These are phyloP conservation scores for Apophysomyces elegans DNA, from an alignment of 371 early-diverging fungal species.

Conservation along the genomic window DNA sequence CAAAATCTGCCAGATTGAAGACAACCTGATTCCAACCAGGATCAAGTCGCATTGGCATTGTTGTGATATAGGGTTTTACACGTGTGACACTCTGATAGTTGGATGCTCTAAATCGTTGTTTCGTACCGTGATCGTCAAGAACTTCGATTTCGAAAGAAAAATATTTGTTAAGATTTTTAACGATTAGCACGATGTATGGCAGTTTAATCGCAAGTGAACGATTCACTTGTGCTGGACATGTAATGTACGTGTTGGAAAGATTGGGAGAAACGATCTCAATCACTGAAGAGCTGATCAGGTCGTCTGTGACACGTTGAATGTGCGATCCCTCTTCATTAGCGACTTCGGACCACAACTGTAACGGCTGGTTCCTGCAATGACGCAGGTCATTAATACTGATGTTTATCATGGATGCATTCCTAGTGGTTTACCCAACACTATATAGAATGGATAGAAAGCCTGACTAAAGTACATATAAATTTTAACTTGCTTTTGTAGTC, in stretches of 20 bases:
- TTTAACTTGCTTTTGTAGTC: neutral
- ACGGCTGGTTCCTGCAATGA: slow-evolving; percentile 72
- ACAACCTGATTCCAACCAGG: slow-evolving; percentile 96
- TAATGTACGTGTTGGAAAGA: slow-evolving; percentile 85
- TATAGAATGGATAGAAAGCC: slow-evolving; percentile 91
- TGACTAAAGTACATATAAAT: slow-evolving; percentile 54
- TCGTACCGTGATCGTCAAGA: slow-evolving; percentile 80
- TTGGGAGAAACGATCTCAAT: slow-evolving; percentile 82
- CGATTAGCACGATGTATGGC: slow-evolving; percentile 84
- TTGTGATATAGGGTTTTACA: slow-evolving; percentile 86
- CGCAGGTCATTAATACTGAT: neutral
- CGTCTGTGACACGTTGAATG: slow-evolving; percentile 81
- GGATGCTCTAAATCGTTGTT: slow-evolving; percentile 84
- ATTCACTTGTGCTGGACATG: slow-evolving; percentile 76
- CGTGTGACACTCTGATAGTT: slow-evolving; percentile 89
- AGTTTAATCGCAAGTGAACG: slow-evolving; percentile 92
- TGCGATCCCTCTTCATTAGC: slow-evolving; percentile 43
- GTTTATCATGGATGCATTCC: neutral
- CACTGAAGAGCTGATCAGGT: slow-evolving; percentile 81
- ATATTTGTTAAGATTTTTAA: slow-evolving; percentile 87
- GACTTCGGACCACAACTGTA: slow-evolving; percentile 77
- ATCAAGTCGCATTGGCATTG: slow-evolving; percentile 95
- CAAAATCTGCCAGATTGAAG: slow-evolving; percentile 86
- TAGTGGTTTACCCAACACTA: slow-evolving; percentile 73
- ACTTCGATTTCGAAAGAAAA: slow-evolving; percentile 92